Base-by-base conservation (phyloP, 2,329 filamentous ascomycete species). In the Emmonsiellopsis sp. region DNA sequence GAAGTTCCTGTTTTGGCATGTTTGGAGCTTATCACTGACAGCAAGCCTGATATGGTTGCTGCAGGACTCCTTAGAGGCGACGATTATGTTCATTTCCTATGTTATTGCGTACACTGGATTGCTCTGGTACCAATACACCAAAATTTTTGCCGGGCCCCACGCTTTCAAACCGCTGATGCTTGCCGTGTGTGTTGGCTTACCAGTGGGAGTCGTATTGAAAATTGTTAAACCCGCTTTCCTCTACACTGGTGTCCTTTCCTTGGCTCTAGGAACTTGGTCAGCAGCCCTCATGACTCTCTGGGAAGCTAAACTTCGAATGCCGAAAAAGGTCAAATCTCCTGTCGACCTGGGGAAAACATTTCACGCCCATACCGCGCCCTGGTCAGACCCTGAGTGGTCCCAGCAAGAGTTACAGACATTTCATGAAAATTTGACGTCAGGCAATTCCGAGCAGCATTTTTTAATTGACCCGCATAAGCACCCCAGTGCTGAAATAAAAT, bases 1-100 rank as follows among this genome's bases (percentile, higher is more conserved):
- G 40, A 74, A 70, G 54, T 80, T 76, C 58, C 67, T 79, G 49
- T 68, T 76, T 40, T 72, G 77, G 58, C 74, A 80, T 60, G 70
- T 77, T 0, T 80, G 77, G 77, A 74, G 74, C 53, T 63, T 80
- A 44, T 73, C 76, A 2, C 50, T 79, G n/a, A 73, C 75, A 8
- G 65, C 76, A 11, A 70, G 70, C 26, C 66, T 81, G 20, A 68
- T 80, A n/a, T 81, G 77, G 77, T 69, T 71, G 5, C 79, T 81
- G 60, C 71, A 78, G 50, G 63, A 62, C 31, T 67, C 68, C 3
- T 13, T 65, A 8, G 60, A 69, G 47, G 75, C 73, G 4, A 70
- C 74, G 54, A 70, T 73, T 55, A 74, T 79, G 66, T 81, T 78
- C 61, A 65, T 77, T 26, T 61, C 72, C 3, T 79, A 79, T 45